phyloP scores from a whole-genome alignment of 106 monocot genomes.

The Allium cepa region DNA sequence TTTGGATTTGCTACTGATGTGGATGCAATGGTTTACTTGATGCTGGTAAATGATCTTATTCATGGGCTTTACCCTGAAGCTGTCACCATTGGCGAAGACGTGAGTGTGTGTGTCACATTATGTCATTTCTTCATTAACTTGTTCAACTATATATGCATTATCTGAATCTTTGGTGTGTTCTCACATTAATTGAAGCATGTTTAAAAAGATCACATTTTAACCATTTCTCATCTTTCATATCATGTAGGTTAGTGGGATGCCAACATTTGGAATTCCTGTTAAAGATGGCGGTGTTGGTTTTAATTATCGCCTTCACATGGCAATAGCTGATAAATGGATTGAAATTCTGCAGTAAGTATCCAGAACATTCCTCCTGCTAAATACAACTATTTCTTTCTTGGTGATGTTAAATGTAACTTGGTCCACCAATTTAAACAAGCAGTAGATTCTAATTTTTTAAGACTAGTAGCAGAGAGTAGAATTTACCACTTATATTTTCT shows the following conservation, averaged over 20 bases:
- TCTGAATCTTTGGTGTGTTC: neutral
- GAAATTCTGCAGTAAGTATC: constrained; percentile 80
- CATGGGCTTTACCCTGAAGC: constrained; percentile 92
- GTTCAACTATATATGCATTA: constrained; percentile 3
- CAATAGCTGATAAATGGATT: constrained; percentile 97
- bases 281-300: constrained; percentile 93
- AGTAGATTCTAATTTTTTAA: too few relatives aligned
- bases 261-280: constrained; percentile 83
- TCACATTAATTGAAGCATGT: neutral
- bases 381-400: neutral
- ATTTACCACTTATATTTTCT: too few relatives aligned
- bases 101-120: constrained; percentile 23
- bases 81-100: constrained; percentile 95
- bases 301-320: constrained; percentile 98
- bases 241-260: constrained; percentile 97
- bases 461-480: too few relatives aligned
- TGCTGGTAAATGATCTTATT: constrained; percentile 96
- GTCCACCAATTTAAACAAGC: too few relatives aligned
- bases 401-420: too few relatives aligned
- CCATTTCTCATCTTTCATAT: neutral
- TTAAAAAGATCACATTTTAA: too few relatives aligned
- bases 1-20: constrained; percentile 94
- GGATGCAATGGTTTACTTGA: constrained; percentile 89
- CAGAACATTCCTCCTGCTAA: neutral
- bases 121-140: neutral